phyloP scores from a whole-genome alignment of 257 asterid genomes.

The Capsicum pubescens region DNA sequence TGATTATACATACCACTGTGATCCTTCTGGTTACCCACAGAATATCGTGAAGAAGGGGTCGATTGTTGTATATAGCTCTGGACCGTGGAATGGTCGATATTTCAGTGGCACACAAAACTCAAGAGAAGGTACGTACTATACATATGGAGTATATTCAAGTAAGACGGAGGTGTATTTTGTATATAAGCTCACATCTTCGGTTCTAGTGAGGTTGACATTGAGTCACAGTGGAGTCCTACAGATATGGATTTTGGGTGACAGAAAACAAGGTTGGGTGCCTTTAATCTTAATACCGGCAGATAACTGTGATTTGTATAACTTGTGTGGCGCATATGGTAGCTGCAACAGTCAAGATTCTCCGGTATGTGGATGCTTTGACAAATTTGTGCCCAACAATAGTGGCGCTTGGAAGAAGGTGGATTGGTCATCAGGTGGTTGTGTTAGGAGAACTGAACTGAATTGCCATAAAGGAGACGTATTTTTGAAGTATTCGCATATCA shows the following conservation, averaged over 20 bases:
- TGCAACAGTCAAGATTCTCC: slow-evolving; percentile 39
- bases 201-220: slow-evolving; percentile 34
- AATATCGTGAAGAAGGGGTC: slow-evolving; percentile 22
- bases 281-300: slow-evolving; percentile 34
- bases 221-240: slow-evolving; percentile 35
- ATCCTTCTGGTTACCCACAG: slow-evolving; percentile 41
- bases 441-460: slow-evolving; percentile 30
- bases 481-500: slow-evolving; percentile 31
- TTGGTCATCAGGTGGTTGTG: slow-evolving; percentile 47
- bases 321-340: slow-evolving; percentile 51
- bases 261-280: slow-evolving; percentile 37
- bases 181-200: slow-evolving; percentile 26
- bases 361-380: slow-evolving; percentile 43
- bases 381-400: slow-evolving; percentile 41
- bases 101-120: slow-evolving; percentile 35
- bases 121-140: slow-evolving; percentile 25
- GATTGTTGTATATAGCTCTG: slow-evolving; percentile 25
- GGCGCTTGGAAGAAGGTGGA: slow-evolving; percentile 33
- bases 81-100: slow-evolving; percentile 44
- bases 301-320: slow-evolving; percentile 43
- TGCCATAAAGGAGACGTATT: slow-evolving; percentile 39
- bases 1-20: slow-evolving; percentile 33
- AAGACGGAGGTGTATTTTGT: slow-evolving; percentile 34
- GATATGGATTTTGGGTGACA: slow-evolving; percentile 40
- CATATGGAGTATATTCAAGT: slow-evolving; percentile 29